These are phyloP conservation scores for Sonneratia caseolaris DNA, from an alignment of 345 rosid species.

Conservation along the genomic window DNA sequence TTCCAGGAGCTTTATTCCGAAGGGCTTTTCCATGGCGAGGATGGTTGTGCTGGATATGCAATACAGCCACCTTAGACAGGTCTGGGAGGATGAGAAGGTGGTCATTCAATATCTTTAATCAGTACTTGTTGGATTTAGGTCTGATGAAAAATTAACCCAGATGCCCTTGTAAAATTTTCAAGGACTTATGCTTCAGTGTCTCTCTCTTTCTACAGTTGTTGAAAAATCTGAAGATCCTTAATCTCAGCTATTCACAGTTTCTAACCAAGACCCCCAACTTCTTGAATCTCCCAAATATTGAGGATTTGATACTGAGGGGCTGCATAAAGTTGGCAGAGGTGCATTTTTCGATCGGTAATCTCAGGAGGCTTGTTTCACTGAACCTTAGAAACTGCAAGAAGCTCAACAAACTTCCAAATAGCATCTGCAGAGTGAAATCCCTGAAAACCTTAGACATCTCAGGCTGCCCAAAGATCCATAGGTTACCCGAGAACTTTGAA, in stretches of 20 bases:
- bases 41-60: neutral
- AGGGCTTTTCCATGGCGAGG: neutral
- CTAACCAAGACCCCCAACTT: conserved; percentile 2
- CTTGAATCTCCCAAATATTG: conserved; percentile 9
- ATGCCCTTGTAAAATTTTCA: too few relatives aligned
- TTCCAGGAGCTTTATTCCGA: neutral
- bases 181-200: neutral
- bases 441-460: conserved; percentile 15
- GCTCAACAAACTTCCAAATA: conserved; percentile 18
- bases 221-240: conserved; percentile 8
- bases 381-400: conserved; percentile 18
- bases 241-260: conserved; percentile 14
- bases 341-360: conserved; percentile 15
- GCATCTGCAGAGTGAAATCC: conserved; percentile 11
- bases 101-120: too few relatives aligned
- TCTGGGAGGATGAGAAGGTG: conserved; percentile 4
- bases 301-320: conserved; percentile 8
- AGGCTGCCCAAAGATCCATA: conserved; percentile 19
- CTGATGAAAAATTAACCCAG: too few relatives aligned
- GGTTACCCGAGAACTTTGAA: conserved; percentile 6
- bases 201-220: neutral
- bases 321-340: conserved; percentile 15
- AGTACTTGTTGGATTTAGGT: too few relatives aligned
- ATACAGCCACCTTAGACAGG: neutral
- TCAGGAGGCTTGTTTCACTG: conserved; percentile 6